phyloP scores from a whole-genome alignment of 2,329 filamentous ascomycete species.

The Alternaria conjuncta region DNA sequence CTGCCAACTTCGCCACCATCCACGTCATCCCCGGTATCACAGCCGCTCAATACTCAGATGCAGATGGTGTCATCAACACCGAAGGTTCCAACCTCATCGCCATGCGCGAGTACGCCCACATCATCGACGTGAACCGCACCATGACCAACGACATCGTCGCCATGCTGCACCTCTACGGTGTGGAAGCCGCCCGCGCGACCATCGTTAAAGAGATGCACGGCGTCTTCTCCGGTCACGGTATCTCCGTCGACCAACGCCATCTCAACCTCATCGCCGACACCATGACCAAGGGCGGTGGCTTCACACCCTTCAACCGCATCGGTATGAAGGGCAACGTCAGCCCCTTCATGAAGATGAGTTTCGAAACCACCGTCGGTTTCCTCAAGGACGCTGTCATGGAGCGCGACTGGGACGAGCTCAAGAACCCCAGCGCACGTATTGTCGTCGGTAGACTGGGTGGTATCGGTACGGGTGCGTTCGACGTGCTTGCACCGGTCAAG shows the following conservation, averaged over 20 bases:
- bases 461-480: conserved; percentile 90
- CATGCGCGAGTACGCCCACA: conserved; percentile 86
- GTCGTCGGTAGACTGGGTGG: conserved; percentile 83
- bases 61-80: conserved; percentile 67
- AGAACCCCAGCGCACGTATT: conserved; percentile 83
- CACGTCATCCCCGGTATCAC: conserved; percentile 83
- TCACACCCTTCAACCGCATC: conserved; percentile 90
- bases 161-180: conserved; percentile 84
- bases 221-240: conserved; percentile 91
- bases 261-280: conserved; percentile 94
- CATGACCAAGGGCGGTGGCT: conserved; percentile 94
- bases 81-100: conserved; percentile 86
- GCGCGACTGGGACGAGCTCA: conserved; percentile 87
- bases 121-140: conserved; percentile 84
- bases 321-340: conserved; percentile 84
- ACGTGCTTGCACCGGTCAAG: conserved; percentile 66
- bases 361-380: conserved; percentile 95
- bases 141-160: conserved; percentile 92
- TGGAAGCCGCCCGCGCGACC: conserved; percentile 86
- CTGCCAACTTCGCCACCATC: conserved; percentile 78
- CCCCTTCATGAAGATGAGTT: conserved; percentile 98
- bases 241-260: conserved; percentile 89
- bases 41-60: conserved; percentile 66
- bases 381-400: conserved; percentile 90
- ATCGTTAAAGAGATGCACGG: conserved; percentile 85